Evolutionary conservation across 768 basidiomycete genomes (phyloP).

Genomic region (Xerocomellus dryophilus): DNA sequence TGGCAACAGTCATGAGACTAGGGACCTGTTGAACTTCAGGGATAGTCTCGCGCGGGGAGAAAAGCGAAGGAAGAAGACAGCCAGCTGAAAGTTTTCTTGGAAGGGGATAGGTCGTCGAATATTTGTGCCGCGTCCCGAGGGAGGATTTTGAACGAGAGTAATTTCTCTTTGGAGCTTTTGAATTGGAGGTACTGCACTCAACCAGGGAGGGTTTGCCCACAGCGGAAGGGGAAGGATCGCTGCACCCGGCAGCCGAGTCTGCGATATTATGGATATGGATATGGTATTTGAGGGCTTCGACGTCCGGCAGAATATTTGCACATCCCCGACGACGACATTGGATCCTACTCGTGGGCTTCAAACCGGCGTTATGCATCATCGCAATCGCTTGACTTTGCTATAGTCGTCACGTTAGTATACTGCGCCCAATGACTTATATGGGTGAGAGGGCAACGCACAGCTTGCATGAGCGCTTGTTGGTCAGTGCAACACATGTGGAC

Average conservation of each 20-base stretch:
- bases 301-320: conserved; percentile 38
- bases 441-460: conserved; percentile 35
- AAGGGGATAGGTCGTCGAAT: not conserved
- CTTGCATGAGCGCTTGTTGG: conserved; percentile 34
- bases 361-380: conserved; percentile 27
- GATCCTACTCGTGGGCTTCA: conserved; percentile 33
- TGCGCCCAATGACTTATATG: not conserved
- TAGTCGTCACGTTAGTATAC: not conserved
- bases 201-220: not conserved
- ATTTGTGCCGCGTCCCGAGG: not conserved
- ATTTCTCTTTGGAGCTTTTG: conserved; percentile 1
- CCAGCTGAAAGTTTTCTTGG: conserved; percentile 19
- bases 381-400: conserved; percentile 27
- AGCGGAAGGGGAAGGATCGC: not conserved
- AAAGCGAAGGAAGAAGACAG: conserved; percentile 12
- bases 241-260: conserved; percentile 20
- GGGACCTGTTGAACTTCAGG: not conserved
- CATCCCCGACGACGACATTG: conserved; percentile 47
- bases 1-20: conserved; percentile 15
- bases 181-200: not conserved
- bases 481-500: conserved; percentile 37
- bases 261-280: conserved; percentile 56
- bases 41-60: conserved; percentile 10
- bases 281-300: conserved; percentile 49
- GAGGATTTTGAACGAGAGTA: conserved; percentile 22